phyloP scores from a whole-genome alignment of 2,329 filamentous ascomycete species.

The Trichothecium roseum region DNA sequence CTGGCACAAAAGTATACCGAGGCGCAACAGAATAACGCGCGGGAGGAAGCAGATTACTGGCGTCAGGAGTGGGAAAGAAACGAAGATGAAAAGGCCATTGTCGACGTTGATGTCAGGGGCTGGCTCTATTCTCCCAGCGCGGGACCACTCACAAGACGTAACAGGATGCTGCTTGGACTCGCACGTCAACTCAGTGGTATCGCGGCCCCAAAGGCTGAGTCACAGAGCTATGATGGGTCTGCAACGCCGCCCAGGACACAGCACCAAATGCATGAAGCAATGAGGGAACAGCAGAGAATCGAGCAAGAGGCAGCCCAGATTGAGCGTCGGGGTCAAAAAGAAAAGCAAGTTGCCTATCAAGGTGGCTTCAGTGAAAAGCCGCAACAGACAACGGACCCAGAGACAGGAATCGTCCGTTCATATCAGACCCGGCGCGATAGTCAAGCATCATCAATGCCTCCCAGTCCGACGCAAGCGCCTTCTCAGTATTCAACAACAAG shows the following conservation, averaged over 20 bases:
- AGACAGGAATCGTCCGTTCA: constrained; percentile 19
- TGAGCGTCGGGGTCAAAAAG: constrained; percentile 57
- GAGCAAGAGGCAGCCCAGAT: constrained; percentile 68
- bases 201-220: constrained; percentile 49
- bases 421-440: constrained; percentile 19
- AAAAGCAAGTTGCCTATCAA: constrained; percentile 58
- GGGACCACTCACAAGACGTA: constrained; percentile 77
- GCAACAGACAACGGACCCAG: constrained; percentile 28
- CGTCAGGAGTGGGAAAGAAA: constrained; percentile 66
- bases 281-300: constrained; percentile 54
- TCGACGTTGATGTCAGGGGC: constrained; percentile 89
- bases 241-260: constrained; percentile 11
- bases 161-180: constrained; percentile 75
- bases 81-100: constrained; percentile 73
- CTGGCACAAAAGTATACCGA: constrained; percentile 15
- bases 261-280: constrained; percentile 29
- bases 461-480: constrained; percentile 30
- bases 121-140: constrained; percentile 87
- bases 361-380: constrained; percentile 66
- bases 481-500: constrained; percentile 19
- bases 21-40: constrained; percentile 1
- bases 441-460: constrained; percentile 27
- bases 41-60: constrained; percentile 55
- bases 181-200: constrained; percentile 83
- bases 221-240: constrained; percentile 10